Evolutionary conservation across 2,329 filamentous ascomycete genomes (phyloP).

Genomic region (Neopestalotiopsis sp.): DNA sequence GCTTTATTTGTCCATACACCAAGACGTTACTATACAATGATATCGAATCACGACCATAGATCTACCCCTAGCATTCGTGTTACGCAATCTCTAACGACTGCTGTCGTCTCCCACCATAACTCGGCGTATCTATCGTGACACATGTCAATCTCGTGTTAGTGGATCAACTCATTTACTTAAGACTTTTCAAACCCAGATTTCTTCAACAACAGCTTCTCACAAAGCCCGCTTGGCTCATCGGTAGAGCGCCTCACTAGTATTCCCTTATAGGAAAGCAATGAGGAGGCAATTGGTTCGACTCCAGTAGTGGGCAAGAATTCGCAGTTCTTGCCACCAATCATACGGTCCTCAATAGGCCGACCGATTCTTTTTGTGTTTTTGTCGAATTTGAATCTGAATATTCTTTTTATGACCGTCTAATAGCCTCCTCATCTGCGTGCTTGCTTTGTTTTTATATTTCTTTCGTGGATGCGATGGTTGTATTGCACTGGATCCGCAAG

Average conservation of each 20-base stretch:
- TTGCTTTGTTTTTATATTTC: no score
- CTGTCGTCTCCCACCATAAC: background rate
- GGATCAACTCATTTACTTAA: background rate
- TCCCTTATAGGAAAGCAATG: background rate
- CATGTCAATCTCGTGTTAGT: background rate
- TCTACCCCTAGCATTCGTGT: no score
- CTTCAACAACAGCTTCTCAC: background rate
- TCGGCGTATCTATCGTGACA: background rate
- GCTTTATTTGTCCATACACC: no score
- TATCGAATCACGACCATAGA: no score
- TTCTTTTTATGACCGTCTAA: background rate
- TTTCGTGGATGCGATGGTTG: no score
- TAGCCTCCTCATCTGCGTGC: no score
- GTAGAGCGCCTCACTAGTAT: conserved; percentile 3
- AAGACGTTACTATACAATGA: no score
- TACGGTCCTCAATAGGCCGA: background rate
- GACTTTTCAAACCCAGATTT: background rate
- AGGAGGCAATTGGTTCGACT: conserved; percentile 5
- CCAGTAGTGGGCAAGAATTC: background rate
- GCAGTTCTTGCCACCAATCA: background rate
- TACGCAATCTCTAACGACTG: background rate
- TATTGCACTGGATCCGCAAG: no score
- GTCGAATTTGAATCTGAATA: background rate
- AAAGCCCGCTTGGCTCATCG: conserved; percentile 2
- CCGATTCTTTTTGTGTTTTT: background rate